Conservation (phyloP, 2,329 filamentous ascomycete genomes). For the Colletotrichum phormii region DNA sequence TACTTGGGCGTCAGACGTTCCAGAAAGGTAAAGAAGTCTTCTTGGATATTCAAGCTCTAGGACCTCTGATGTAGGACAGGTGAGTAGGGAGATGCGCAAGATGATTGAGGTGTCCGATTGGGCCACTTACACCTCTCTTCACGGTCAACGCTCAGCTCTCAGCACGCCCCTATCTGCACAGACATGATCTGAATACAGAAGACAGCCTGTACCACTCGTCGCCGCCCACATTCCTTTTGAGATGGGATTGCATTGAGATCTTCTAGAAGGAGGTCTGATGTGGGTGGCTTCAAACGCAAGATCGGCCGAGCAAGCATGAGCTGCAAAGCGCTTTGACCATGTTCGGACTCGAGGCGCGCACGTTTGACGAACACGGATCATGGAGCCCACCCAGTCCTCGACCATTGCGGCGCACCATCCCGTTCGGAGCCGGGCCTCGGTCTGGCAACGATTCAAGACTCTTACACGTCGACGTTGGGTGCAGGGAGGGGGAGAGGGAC, state of each 20-base stretch:
- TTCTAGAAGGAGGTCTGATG: slow-evolving; percentile 32
- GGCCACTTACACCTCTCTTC: background rate
- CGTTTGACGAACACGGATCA: background rate
- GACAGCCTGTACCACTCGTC: background rate
- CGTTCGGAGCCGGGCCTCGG: slow-evolving; percentile 20
- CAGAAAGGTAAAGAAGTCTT: background rate
- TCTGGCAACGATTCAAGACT: background rate
- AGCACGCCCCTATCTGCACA: background rate
- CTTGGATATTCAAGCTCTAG: background rate
- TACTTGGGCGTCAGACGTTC: background rate
- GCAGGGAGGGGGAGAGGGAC: background rate
- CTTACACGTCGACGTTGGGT: background rate
- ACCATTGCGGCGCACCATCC: background rate
- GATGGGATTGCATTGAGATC: slow-evolving; percentile 3
- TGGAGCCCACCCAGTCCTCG: background rate
- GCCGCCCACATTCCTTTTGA: background rate
- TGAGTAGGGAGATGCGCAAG: background rate
- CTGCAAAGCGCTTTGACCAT: slow-evolving; percentile 13
- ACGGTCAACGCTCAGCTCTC: background rate
- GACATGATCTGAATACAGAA: background rate
- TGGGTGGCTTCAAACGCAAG: slow-evolving; percentile 19
- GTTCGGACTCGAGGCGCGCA: background rate
- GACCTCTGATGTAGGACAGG: background rate
- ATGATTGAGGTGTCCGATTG: background rate
- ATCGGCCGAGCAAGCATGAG: slow-evolving; percentile 24